These are phyloP conservation scores for Cordia subcordata DNA, from an alignment of 257 asterid genomes.

Conservation along the genomic window DNA sequence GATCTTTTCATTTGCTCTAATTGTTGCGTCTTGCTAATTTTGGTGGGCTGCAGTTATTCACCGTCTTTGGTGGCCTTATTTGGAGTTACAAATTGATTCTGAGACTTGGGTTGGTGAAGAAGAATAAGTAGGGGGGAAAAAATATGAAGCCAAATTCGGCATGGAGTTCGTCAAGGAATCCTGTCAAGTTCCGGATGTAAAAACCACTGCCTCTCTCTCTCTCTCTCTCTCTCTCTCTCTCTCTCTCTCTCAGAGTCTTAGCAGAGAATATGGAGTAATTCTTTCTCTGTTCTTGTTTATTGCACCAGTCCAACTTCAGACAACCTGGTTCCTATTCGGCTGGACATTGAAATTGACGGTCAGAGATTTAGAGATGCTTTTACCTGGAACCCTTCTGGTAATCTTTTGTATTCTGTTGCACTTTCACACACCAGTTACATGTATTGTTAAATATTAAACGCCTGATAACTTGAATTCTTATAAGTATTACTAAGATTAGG, in stretches of 20 bases:
- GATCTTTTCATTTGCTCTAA: too few relatives aligned
- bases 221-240: neutral
- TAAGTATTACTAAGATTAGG: neutral
- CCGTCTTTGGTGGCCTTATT: too few relatives aligned
- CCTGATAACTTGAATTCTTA: neutral
- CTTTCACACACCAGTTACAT: neutral
- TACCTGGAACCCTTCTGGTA: slow-evolving; percentile 92
- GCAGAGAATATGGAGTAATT: too few relatives aligned
- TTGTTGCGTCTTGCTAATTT: too few relatives aligned
- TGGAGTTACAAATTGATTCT: too few relatives aligned
- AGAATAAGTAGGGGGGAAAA: neutral
- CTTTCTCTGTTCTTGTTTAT: neutral
- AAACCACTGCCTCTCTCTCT: neutral
- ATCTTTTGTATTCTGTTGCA: neutral
- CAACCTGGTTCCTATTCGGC: slow-evolving; percentile 81
- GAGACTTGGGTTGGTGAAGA: too few relatives aligned
- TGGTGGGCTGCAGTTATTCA: too few relatives aligned
- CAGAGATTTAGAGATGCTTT: slow-evolving; percentile 83
- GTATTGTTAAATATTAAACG: neutral
- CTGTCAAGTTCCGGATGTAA: slow-evolving; percentile 87
- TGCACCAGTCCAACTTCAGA: slow-evolving; percentile 77
- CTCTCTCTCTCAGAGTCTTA: slow-evolving; percentile 7
- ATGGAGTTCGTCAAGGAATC: slow-evolving; percentile 69
- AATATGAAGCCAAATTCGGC: slow-evolving; percentile 63
- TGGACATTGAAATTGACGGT: slow-evolving; percentile 88